phyloP scores from a whole-genome alignment of 768 basidiomycete species.

The Rhizopogon vinicolor region DNA sequence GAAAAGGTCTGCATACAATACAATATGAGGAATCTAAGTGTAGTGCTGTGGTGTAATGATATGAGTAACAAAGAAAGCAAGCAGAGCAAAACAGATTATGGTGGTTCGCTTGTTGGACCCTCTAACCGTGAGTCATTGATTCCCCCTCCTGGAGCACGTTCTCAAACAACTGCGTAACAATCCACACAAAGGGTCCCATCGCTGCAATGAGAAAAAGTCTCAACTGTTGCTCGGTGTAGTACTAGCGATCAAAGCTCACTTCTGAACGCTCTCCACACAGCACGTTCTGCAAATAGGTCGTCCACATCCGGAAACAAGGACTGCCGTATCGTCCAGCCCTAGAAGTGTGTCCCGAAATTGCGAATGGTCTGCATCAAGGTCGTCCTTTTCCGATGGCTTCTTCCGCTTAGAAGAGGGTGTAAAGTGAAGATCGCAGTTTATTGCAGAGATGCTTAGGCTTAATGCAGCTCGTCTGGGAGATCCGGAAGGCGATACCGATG shows the following conservation, averaged over 20 bases:
- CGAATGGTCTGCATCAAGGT: constrained; percentile 10
- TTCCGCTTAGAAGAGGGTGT: constrained; percentile 19
- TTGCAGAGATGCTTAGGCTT: constrained; percentile 14
- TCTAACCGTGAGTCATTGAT: neutral
- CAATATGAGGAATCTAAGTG: constrained; percentile 1
- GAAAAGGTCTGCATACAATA: neutral
- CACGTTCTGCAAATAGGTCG: constrained; percentile 30
- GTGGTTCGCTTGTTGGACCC: neutral
- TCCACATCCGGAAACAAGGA: constrained; percentile 28
- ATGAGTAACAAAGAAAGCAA: neutral
- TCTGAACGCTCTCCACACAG: constrained; percentile 29
- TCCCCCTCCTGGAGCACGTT: neutral
- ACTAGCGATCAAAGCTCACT: constrained; percentile 21
- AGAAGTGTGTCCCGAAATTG: constrained; percentile 1
- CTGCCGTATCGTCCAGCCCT: constrained; percentile 6
- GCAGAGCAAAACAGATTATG: neutral
- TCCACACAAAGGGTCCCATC: constrained; percentile 28
- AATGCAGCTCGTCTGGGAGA: constrained; percentile 26
- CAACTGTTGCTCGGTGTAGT: neutral
- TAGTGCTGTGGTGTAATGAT: neutral
- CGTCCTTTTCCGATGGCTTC: constrained; percentile 21
- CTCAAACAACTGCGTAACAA: constrained; percentile 21
- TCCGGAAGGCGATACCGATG: constrained; percentile 14
- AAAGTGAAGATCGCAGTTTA: constrained; percentile 15
- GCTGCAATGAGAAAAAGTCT: constrained; percentile 4